phyloP scores from a whole-genome alignment of 176 grass and related monocot genomes.

The Aegilops speltoides region DNA sequence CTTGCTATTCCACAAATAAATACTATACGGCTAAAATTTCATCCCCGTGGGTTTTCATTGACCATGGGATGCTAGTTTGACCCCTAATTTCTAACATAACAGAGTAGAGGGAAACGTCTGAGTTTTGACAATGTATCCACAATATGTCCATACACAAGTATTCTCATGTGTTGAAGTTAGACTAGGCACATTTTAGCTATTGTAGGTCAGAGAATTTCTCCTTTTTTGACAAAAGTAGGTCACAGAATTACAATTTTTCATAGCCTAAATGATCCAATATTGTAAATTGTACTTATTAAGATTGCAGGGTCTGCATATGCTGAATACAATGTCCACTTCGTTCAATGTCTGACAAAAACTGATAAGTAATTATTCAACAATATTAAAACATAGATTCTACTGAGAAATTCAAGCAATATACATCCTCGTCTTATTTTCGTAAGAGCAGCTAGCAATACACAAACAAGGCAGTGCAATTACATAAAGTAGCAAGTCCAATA shows the following conservation, averaged over 20 bases:
- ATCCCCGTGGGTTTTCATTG: background rate
- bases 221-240: no score
- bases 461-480: background rate
- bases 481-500: background rate
- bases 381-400: background rate
- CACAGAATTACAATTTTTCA: background rate
- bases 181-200: background rate
- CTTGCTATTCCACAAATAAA: background rate
- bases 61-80: background rate
- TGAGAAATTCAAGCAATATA: constrained; percentile 5
- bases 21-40: background rate
- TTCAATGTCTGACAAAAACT: background rate
- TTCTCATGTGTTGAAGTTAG: background rate
- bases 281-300: constrained; percentile 6
- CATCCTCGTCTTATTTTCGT: background rate
- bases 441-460: background rate
- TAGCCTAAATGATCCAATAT: background rate
- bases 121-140: background rate
- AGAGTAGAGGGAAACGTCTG: background rate
- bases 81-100: background rate
- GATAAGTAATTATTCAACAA: background rate
- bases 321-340: background rate
- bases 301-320: background rate
- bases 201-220: background rate
- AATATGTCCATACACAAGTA: background rate